Conservation (phyloP, 1,284 basidiomycete species). For the Puccinia horiana region DNA sequence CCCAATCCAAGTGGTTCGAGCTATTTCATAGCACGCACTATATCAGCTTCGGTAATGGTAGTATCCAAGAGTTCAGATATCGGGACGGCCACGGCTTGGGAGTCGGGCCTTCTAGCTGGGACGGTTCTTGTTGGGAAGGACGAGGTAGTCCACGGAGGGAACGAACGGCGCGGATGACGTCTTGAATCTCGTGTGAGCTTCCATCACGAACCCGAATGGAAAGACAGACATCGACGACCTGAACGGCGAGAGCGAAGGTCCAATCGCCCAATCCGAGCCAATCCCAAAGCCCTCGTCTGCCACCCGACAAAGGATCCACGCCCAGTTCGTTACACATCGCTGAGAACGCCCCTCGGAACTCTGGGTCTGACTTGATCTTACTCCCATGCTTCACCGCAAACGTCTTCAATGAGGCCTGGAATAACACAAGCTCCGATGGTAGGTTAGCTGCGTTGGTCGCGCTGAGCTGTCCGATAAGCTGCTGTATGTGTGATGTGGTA, state of each 20-base stretch:
- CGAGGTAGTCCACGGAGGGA: slow-evolving; percentile 68
- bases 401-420: slow-evolving; percentile 74
- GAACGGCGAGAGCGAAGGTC: slow-evolving; percentile 92
- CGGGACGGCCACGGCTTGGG: not conserved
- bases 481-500: slow-evolving; percentile 66
- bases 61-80: slow-evolving; percentile 5
- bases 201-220: slow-evolving; percentile 84
- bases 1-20: slow-evolving; percentile 84
- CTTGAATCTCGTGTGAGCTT: slow-evolving; percentile 83
- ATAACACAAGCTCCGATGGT: slow-evolving; percentile 77
- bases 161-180: slow-evolving; percentile 76
- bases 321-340: slow-evolving; percentile 94
- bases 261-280: slow-evolving; percentile 83
- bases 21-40: slow-evolving; percentile 80
- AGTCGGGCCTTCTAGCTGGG: too few species aligned
- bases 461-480: slow-evolving; percentile 78
- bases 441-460: slow-evolving; percentile 75
- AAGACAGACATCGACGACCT: slow-evolving; percentile 95
- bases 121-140: not conserved
- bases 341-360: slow-evolving; percentile 87
- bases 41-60: slow-evolving; percentile 74
- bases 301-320: slow-evolving; percentile 78
- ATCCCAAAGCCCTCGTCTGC: slow-evolving; percentile 78
- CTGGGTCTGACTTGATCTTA: slow-evolving; percentile 80
- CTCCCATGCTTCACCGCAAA: slow-evolving; percentile 83